Base-by-base conservation (phyloP, 345 rosid genomes). In the Carallia brachiata region DNA sequence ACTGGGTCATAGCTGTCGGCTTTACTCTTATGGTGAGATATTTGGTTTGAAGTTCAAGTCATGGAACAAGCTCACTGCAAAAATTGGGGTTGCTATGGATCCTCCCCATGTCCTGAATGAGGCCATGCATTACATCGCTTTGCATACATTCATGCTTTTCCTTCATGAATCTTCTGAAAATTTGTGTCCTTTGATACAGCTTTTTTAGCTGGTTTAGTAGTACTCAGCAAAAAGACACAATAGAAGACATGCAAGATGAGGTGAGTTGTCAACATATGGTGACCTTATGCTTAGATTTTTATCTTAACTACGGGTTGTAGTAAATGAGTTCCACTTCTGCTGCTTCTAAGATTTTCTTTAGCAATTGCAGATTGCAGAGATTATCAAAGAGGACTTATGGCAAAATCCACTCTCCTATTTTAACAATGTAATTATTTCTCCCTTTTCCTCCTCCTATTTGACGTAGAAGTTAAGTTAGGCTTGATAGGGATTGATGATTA, bases 351-450 rank as follows among this genome's bases (percentile, higher is more conserved):
- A 44, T 63, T 17, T 40, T 36, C 73, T 52, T 54, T 56, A 64
- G 31, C 36, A 59, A 55, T 57, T 77, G 77, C 94, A 93, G 98
- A 78, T 94, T 54, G 96, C 98, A 1, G 97, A 91, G 75, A 84
- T 94, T 19, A 91, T 94, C 73, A 94, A 90, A 85, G 98, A 91
- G 78, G 97, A 94, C 71, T 65, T 94, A 39, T 94, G 98, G 98
- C 84, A 93, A 61, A 91, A 91, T 87, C 97, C 98, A 52, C 91
- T 91, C 68, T 78, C 87, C 55, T 91, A 88, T 73, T 94, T 94
- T 72, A 90, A 85, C 84, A 88, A 78, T 82, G 98, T 94, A 85
- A 81, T 50, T 53, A 13, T 39, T 30, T 61, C 50, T 37, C 12
- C 18, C 67, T 53, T 55, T 68, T 62, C 37, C 52, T 16, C 40